phyloP scores from a whole-genome alignment of 2,329 filamentous ascomycete genomes.

The Pleurostoma richardsiae region DNA sequence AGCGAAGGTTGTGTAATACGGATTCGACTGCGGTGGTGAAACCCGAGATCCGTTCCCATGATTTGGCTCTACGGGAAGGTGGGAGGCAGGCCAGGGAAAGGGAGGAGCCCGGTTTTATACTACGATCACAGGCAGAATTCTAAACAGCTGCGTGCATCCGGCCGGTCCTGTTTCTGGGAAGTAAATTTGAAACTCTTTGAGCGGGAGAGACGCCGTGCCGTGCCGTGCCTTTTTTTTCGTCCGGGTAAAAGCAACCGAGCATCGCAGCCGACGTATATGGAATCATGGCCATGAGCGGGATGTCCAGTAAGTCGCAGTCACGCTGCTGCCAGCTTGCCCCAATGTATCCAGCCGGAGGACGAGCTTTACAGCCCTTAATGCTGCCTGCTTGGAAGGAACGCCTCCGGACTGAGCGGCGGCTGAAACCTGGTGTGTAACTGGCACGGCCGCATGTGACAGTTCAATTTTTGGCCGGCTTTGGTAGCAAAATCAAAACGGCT shows the following conservation, averaged over 20 bases:
- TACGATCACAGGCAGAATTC: slow-evolving; percentile 3
- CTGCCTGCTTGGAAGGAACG: too few species aligned
- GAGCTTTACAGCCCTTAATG: too few species aligned
- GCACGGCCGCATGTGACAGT: too few species aligned
- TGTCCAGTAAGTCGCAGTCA: too few species aligned
- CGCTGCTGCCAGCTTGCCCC: too few species aligned
- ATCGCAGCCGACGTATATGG: too few species aligned
- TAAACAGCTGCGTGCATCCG: slow-evolving; percentile 2
- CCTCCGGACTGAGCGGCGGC: too few species aligned
- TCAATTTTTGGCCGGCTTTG: too few species aligned
- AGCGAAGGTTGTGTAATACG: not conserved
- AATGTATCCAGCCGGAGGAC: too few species aligned
- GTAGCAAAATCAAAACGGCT: too few species aligned
- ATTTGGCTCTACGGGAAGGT: not conserved
- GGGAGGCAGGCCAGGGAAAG: not conserved
- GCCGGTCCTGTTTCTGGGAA: not conserved
- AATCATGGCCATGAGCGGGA: too few species aligned
- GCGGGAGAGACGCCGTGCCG: slow-evolving; percentile 10
- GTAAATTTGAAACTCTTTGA: not conserved
- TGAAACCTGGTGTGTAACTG: too few species aligned
- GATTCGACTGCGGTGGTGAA: not conserved
- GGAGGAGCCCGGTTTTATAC: not conserved
- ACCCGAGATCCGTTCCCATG: not conserved
- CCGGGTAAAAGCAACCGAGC: slow-evolving; percentile 12
- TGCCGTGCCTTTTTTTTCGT: slow-evolving; percentile 9